Base-by-base conservation (phyloP, 108 stramenopile species). In the Epipyxis sp. region DNA sequence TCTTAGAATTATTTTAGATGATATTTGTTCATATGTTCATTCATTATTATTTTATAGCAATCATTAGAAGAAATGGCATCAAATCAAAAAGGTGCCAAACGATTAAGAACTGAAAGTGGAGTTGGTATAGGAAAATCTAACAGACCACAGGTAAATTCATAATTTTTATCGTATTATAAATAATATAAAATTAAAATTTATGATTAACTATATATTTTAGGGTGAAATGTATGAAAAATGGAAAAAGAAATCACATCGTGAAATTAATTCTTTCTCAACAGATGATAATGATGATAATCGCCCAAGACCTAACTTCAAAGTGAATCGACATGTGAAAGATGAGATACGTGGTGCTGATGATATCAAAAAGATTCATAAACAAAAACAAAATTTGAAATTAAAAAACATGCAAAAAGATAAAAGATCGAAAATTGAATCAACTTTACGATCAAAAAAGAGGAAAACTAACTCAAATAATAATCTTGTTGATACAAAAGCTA, bases 341-440 rank as follows among this genome's bases (percentile, higher is more conserved):
- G 71, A 74, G 34, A 35, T 74, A 29, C 71, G 71, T 57, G 3
- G 13, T 74, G 32, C 71, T 42, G 46, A 74, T 74, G 41, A 74
- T 10, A 39, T 74, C 3, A 6, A 25, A 6, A 74, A 74, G 71
- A 27, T 74, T 37, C n/a, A 30, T 3, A 37, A 27, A 29, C 40
- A 74, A 42, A 27, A 42, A 27, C 25, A 39, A 6, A 42, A 74
- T 37, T 3, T 74, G 71, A 74, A 74, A 42, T 6, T 74, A 32
- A 74, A 74, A 42, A 74, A 74, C 71, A 74, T 37, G 32, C 27
- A 6, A 6, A 74, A 74, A 37, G 71, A 37, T 3, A 74, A 74
- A 32, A 39, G 71, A 42, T 6, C n/a, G 25, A 29, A 46, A 27
- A 74, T 74, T 32, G 71, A 74, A 32, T 13, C 16, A 10, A 34